Conservation (phyloP, 2,329 filamentous ascomycete genomes). For the Apiospora saccharicola region DNA sequence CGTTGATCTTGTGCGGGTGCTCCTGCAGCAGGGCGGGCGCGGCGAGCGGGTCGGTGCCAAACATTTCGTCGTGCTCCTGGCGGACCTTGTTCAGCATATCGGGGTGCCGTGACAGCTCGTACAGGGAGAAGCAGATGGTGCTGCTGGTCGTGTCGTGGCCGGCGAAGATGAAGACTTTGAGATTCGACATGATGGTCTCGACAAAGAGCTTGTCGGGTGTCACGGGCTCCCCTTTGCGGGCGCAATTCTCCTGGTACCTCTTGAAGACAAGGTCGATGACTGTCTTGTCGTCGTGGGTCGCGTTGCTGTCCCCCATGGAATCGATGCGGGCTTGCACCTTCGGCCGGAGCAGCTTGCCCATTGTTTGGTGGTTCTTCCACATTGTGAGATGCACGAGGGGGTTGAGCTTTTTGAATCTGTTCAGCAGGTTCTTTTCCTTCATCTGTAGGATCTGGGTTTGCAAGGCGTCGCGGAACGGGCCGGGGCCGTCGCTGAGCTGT, state of each 20-base stretch:
- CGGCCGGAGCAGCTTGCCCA: background rate
- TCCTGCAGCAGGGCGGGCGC: slow-evolving; percentile 47
- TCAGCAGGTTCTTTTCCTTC: background rate
- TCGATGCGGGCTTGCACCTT: slow-evolving; percentile 2
- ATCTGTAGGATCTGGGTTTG: slow-evolving; percentile 18
- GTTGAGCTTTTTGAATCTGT: background rate
- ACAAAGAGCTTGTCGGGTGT: slow-evolving; percentile 1
- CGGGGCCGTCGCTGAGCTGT: slow-evolving; percentile 23
- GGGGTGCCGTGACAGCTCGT: slow-evolving; percentile 31
- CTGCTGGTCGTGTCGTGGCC: slow-evolving; percentile 40
- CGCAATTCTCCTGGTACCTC: slow-evolving; percentile 22
- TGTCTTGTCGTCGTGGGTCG: slow-evolving; percentile 22
- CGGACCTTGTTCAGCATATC: slow-evolving; percentile 30
- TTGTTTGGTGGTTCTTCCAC: slow-evolving; percentile 6
- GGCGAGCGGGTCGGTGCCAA: slow-evolving; percentile 49
- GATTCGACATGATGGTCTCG: slow-evolving; percentile 33
- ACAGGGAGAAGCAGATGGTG: slow-evolving; percentile 34
- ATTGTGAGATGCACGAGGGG: background rate
- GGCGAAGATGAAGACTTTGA: slow-evolving; percentile 38
- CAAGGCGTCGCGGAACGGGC: slow-evolving; percentile 6
- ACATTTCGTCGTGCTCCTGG: slow-evolving; percentile 46
- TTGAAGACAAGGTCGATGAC: background rate
- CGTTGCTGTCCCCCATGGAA: slow-evolving; percentile 34
- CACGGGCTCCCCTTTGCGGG: background rate
- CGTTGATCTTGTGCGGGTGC: slow-evolving; percentile 54